phyloP scores from a whole-genome alignment of 2,329 filamentous ascomycete genomes.

The Clarireedia sp. region DNA sequence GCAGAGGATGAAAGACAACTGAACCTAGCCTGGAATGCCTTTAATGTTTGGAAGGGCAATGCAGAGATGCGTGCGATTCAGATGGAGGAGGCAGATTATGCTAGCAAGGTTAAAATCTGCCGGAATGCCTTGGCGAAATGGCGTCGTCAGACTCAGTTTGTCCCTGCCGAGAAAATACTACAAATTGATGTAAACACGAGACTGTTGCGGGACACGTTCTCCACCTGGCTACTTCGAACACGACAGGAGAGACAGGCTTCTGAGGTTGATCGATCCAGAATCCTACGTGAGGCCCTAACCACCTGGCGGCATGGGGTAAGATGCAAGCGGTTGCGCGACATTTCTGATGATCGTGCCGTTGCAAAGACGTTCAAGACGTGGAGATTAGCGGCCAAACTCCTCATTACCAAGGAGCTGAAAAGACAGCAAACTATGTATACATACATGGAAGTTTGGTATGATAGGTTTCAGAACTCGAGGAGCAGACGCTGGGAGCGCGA shows the following conservation, averaged over 20 bases:
- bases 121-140: conserved; percentile 21
- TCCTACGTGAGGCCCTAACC: conserved; percentile 50
- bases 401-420: conserved; percentile 25
- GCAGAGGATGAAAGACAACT: conserved; percentile 19
- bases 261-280: conserved; percentile 41
- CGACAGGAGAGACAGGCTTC: conserved; percentile 39
- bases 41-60: conserved; percentile 20
- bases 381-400: conserved; percentile 44
- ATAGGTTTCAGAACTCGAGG: conserved; percentile 30
- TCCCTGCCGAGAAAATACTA: conserved; percentile 30
- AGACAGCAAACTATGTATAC: conserved; percentile 34
- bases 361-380: conserved; percentile 52
- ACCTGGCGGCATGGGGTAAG: conserved; percentile 55
- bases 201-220: conserved; percentile 38
- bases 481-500: conserved; percentile 20
- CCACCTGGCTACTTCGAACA: conserved; percentile 40
- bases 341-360: conserved; percentile 47
- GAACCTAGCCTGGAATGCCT: conserved; percentile 15
- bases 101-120: conserved; percentile 10
- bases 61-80: conserved; percentile 11
- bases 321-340: conserved; percentile 41
- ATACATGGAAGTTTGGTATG: conserved; percentile 33
- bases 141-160: conserved; percentile 20
- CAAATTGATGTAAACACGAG: conserved; percentile 37
- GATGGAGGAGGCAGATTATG: conserved; percentile 12